phyloP scores from a whole-genome alignment of 2,329 filamentous ascomycete genomes.

The Aspergillus chevalieri region DNA sequence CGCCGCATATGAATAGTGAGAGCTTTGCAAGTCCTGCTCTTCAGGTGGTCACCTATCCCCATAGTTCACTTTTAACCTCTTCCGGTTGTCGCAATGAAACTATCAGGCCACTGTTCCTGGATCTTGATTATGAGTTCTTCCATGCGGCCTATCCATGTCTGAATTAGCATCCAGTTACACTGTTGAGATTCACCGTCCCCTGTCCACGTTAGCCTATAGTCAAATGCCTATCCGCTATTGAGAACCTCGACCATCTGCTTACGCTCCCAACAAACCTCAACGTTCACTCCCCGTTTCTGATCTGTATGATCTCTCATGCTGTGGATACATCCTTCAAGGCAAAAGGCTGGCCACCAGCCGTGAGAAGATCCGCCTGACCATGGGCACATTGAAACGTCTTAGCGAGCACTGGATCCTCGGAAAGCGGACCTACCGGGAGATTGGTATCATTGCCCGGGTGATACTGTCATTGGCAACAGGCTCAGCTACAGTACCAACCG shows the following conservation, averaged over 20 bases:
- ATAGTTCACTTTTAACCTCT: too few species aligned
- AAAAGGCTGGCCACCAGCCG: conserved; percentile 27
- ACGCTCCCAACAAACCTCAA: conserved; percentile 29
- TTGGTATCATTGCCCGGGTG: conserved; percentile 34
- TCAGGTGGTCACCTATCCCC: neutral
- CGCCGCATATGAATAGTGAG: neutral
- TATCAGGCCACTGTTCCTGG: neutral
- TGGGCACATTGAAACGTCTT: conserved; percentile 33
- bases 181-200: conserved; percentile 33
- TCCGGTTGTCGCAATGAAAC: neutral
- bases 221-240: conserved; percentile 30
- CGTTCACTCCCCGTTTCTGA: conserved; percentile 34
- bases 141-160: conserved; percentile 18
- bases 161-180: conserved; percentile 20
- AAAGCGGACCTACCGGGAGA: conserved; percentile 29
- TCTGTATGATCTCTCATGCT: conserved; percentile 46
- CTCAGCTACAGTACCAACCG: neutral
- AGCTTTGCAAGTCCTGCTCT: neutral
- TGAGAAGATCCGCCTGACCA: conserved; percentile 35
- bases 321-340: conserved; percentile 29
- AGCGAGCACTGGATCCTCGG: conserved; percentile 31
- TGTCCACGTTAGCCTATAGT: conserved; percentile 35
- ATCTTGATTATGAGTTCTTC: conserved; percentile 21
- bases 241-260: conserved; percentile 33
- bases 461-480: conserved; percentile 9